Evolutionary conservation across 2,329 filamentous ascomycete species (phyloP), one percentile per base, ranked within the genome.

Genomic region (Xylariaceae sp.): DNA sequence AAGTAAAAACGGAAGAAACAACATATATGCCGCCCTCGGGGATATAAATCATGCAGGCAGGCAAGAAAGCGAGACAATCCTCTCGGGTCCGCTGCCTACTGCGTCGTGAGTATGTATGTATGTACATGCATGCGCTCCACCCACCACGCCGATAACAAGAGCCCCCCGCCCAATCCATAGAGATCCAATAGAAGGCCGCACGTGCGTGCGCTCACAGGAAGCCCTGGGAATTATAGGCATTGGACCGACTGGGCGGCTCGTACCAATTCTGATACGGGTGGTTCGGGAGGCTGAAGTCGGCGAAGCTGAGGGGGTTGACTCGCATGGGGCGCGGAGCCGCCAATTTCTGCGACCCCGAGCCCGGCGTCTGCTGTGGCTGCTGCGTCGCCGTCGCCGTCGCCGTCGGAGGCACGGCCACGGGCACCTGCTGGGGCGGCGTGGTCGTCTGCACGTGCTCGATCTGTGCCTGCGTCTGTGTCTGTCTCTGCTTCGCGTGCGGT

Each of bases 231-330:
- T 61, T 67, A 45, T 70, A 70, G 7, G 63, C 49, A 26, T 64
- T 68, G 6, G 68, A 70, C 44, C 72, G 79, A 63, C 82, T 89
- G 1, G 90, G 89, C 37, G 89, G 87, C 60, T 91, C 87, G 66
- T 93, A 96, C 73, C 88, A 88, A 48, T 87, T 86, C 68, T 91
- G 88, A 68, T 95, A 96, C 1, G 91, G 90, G 73, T 93, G 90
- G 61, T 91, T 87, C 3, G 89, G 88, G 64, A 88, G 79, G 20
- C 81, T 88, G 70, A 95, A 95, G 68, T 95, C 89, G 1, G 89
- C 90, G 20, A 83, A 85, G 63, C 88, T 81, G 40, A 93, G 73
- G 1, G 90, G 90, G 66, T 93, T 93, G 5, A 88, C 71, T 12
- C 77, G 77, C 18, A 71, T 67, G 16, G 71, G 68, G 16, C 65